Evolutionary conservation across 2,329 filamentous ascomycete species (phyloP).

Genomic region (Stagonosporopsis chrysanthemi): DNA sequence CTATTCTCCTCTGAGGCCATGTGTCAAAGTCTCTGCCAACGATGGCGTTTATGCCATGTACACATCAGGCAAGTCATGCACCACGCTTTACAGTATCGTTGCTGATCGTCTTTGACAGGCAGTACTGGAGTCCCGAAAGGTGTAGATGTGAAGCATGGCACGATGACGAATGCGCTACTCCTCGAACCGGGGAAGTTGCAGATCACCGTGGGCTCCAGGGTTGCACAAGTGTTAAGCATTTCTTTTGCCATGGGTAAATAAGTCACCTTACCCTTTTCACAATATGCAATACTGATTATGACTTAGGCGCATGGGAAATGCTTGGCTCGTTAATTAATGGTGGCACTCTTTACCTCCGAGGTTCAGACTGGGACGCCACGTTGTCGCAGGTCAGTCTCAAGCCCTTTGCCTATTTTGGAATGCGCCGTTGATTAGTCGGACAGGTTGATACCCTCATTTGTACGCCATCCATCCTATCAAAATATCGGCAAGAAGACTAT

Average conservation of each 20-base stretch:
- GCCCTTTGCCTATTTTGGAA: background rate
- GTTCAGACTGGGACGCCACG: constrained; percentile 58
- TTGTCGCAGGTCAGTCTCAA: constrained; percentile 53
- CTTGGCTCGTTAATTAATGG: constrained; percentile 64
- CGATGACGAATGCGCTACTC: constrained; percentile 63
- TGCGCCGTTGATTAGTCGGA: background rate
- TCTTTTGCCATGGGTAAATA: constrained; percentile 68
- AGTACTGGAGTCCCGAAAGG: constrained; percentile 67
- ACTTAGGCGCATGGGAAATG: constrained; percentile 66
- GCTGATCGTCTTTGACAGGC: constrained; percentile 23
- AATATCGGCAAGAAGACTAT: constrained; percentile 57
- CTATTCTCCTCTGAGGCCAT: constrained; percentile 31
- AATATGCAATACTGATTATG: background rate
- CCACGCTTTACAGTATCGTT: too few species aligned
- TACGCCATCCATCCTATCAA: constrained; percentile 64
- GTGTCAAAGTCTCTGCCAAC: constrained; percentile 24
- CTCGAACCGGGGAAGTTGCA: constrained; percentile 60
- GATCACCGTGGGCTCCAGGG: constrained; percentile 59
- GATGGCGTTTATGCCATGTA: constrained; percentile 56
- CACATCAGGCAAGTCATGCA: constrained; percentile 53
- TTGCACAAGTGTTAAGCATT: constrained; percentile 65
- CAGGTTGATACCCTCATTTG: constrained; percentile 63
- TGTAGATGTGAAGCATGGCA: constrained; percentile 64
- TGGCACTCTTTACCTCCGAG: constrained; percentile 62
- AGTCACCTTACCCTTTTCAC: background rate